These are phyloP conservation scores for Trametes coccinea DNA, from an alignment of 768 basidiomycete genomes.

Conservation along the genomic window DNA sequence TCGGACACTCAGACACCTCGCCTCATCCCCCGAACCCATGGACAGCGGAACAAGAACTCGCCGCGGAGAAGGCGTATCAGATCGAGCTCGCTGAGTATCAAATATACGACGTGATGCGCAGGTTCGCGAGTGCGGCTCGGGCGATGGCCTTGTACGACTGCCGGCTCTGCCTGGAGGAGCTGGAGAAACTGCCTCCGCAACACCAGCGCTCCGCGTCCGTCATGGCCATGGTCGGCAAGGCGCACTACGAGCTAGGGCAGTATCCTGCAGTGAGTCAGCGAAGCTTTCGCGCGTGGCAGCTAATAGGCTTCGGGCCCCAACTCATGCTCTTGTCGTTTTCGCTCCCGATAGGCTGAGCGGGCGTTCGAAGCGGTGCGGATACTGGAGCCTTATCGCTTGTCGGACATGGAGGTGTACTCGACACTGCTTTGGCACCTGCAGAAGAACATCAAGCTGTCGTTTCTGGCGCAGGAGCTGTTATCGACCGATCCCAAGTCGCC, in stretches of 20 bases:
- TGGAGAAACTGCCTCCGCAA: slow-evolving; percentile 71
- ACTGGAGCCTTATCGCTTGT: slow-evolving; percentile 87
- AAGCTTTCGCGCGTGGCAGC: neutral
- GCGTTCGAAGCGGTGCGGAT: slow-evolving; percentile 80
- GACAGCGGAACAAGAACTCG: slow-evolving; percentile 68
- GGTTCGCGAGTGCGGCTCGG: slow-evolving; percentile 79
- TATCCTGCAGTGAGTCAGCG: slow-evolving; percentile 74
- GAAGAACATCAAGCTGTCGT: slow-evolving; percentile 80
- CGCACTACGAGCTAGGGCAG: slow-evolving; percentile 87
- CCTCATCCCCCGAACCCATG: slow-evolving; percentile 62
- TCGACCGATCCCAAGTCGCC: slow-evolving; percentile 80
- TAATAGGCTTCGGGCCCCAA: slow-evolving; percentile 4
- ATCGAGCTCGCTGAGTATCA: slow-evolving; percentile 77
- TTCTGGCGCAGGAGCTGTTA: slow-evolving; percentile 90
- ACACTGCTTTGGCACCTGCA: slow-evolving; percentile 95
- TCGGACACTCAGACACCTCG: slow-evolving; percentile 46
- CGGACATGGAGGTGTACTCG: slow-evolving; percentile 96
- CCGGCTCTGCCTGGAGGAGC: slow-evolving; percentile 67
- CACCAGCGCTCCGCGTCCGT: slow-evolving; percentile 79
- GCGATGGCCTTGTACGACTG: slow-evolving; percentile 78
- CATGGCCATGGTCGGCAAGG: slow-evolving; percentile 79
- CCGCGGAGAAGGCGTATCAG: slow-evolving; percentile 70
- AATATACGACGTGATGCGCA: slow-evolving; percentile 77
- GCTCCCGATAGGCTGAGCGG: slow-evolving; percentile 69
- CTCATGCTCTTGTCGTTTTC: slow-evolving; percentile 24